A percentile compares a stretch with the other conserved stretches of the same genome.
Conservation (phyloP, 345 rosid genomes). For the Erodium maritimum region DNA sequence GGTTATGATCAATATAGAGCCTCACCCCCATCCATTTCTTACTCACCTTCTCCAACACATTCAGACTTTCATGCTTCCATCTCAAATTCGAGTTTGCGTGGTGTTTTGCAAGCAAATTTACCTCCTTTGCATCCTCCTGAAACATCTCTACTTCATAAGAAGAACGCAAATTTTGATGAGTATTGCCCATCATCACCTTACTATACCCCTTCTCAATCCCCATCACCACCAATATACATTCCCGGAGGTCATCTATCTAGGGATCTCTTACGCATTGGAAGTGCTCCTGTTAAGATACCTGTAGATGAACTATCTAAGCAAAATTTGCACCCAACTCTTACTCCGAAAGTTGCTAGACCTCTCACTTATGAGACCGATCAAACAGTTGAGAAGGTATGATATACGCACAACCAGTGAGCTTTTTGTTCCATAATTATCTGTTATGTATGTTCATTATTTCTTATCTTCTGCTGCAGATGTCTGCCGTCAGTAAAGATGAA, state of each 20-base stretch:
- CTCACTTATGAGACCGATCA: constrained; percentile 29
- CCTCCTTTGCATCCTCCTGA: constrained; percentile 55
- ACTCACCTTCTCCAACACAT: constrained; percentile 75
- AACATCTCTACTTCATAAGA: constrained; percentile 30
- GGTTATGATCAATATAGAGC: constrained; percentile 51
- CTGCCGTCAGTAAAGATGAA: constrained; percentile 46
- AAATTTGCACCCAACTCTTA: constrained; percentile 46
- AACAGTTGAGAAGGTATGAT: constrained; percentile 58
- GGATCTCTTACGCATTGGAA: constrained; percentile 51
- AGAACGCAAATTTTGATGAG: constrained; percentile 39
- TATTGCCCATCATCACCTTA: constrained; percentile 45
- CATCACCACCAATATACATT: constrained; percentile 50
- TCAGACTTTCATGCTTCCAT: constrained; percentile 51
- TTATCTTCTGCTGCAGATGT: constrained; percentile 24
- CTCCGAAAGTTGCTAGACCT: constrained; percentile 33
- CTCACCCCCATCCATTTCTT: constrained; percentile 56
- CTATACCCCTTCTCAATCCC: constrained; percentile 58
- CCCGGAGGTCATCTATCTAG: constrained; percentile 30
- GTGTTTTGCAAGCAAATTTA: constrained; percentile 26
- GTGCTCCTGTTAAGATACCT: constrained; percentile 78
- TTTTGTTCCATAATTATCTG: not conserved
- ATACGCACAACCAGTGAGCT: not conserved
- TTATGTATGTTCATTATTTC: constrained; percentile 5
- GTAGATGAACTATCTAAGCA: constrained; percentile 25
- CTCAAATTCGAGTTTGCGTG: constrained; percentile 38